Evolutionary conservation across 2,329 filamentous ascomycete genomes (phyloP).

Genomic region (Teratosphaeria pseudoeucalypti): DNA sequence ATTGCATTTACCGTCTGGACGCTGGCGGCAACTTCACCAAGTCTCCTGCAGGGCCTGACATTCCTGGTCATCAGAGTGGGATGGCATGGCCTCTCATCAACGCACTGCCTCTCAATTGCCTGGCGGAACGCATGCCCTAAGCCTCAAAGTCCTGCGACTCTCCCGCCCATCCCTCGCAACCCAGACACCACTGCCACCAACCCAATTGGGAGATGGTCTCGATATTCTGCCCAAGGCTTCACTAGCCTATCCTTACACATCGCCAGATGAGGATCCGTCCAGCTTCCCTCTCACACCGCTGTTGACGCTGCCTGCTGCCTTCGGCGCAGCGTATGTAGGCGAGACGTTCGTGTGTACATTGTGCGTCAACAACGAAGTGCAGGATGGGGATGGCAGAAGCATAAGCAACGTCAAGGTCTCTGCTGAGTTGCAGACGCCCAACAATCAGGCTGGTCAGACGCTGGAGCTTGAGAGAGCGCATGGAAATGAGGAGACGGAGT

Average conservation of each 20-base stretch:
- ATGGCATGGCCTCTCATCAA: constrained; percentile 19
- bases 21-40: neutral
- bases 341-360: constrained; percentile 91
- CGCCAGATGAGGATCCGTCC: constrained; percentile 27
- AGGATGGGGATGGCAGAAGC: constrained; percentile 32
- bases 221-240: constrained; percentile 52
- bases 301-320: constrained; percentile 78
- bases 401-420: constrained; percentile 72
- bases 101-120: constrained; percentile 28
- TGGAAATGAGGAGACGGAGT: constrained; percentile 26
- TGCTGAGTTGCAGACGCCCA: constrained; percentile 92
- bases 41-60: neutral
- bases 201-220: constrained; percentile 35
- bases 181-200: constrained; percentile 52
- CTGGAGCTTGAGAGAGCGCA: constrained; percentile 47
- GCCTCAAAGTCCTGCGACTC: constrained; percentile 74
- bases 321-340: constrained; percentile 90
- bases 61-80: neutral
- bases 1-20: neutral
- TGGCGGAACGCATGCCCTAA: constrained; percentile 60
- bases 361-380: constrained; percentile 83
- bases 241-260: constrained; percentile 55
- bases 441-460: constrained; percentile 50
- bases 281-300: constrained; percentile 48
- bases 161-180: constrained; percentile 69